Base-by-base conservation (phyloP, 768 basidiomycete genomes). In the Cystofilobasidium macerans region DNA sequence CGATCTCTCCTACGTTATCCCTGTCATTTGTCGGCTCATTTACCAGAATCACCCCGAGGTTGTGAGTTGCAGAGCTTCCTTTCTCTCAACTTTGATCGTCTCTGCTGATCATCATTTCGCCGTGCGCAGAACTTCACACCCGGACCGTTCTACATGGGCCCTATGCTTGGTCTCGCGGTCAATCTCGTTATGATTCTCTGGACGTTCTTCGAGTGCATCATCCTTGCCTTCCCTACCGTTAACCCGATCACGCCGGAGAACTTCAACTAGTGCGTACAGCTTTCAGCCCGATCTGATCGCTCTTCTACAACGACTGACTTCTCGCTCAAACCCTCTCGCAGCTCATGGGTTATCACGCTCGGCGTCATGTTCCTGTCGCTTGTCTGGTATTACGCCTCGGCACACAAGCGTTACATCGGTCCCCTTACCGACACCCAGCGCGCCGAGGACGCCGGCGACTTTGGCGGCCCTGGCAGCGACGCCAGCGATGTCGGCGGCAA, bases 81-180 rank as follows among this genome's bases (percentile, higher is more conserved):
- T 36, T n/a, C 35, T 12, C 33, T 2, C 28, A 9, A 6, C 36
- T 3, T 18, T n/a, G n/a, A 26, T 42, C 8, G 13, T 16, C 36
- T 14, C 12, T 22, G 28, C 26, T 40, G 36, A 24, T 36, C 35
- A 0, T 20, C 13, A 1, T n/a, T 40, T 16, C n/a, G 24, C 22
- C 26, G 8, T 30, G 2, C 16, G 42, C 32, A 38, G 30, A 79
- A 81, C 71, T 91, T 91, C 80, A 84, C 82, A 68, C 89, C 89
- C 5, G 89, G 89, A 14, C 88, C 89, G 8, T 89, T 90, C 78
- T 89, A 85, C 77, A 84, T 90, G 83, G 86, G 30, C 56, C 33
- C 14, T 30, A n/a, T n/a, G 47, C 73, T 87, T 20, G 87, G 87
- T 0, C 80, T 80, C 78, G 72, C 78, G 4, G 81, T 81, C 64